A percentile compares a stretch with the other conserved stretches of the same genome.
Evolutionary conservation across 2,329 filamentous ascomycete genomes (phyloP).

Genomic region (Calonectria leucothoes): DNA sequence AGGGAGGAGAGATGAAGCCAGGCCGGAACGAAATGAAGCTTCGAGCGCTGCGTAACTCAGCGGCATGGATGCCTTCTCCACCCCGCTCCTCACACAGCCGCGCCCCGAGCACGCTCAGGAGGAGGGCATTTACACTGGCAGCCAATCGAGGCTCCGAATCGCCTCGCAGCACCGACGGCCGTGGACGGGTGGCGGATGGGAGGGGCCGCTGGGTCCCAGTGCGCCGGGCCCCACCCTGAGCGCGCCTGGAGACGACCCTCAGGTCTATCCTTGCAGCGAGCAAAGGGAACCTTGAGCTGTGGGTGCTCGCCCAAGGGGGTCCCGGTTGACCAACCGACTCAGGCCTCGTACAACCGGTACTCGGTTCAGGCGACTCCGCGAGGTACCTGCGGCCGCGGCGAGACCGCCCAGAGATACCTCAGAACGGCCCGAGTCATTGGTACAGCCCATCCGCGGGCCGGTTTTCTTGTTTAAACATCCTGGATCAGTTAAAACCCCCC

Average conservation of each 20-base stretch:
- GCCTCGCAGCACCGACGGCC: background rate
- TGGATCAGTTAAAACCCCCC: constrained; percentile 35
- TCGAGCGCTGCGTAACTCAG: background rate
- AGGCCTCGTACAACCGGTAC: constrained; percentile 19
- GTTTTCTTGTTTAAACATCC: constrained; percentile 6
- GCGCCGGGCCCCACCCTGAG: constrained; percentile 14
- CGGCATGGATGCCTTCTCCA: background rate
- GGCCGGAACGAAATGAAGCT: background rate
- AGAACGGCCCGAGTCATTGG: background rate
- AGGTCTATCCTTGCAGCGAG: constrained; percentile 32
- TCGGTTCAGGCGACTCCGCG: constrained; percentile 5
- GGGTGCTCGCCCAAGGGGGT: background rate
- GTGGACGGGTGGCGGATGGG: background rate
- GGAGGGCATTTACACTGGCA: background rate
- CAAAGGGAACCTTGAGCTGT: background rate
- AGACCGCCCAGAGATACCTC: background rate
- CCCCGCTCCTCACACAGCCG: background rate
- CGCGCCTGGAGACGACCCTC: background rate
- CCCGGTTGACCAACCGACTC: background rate
- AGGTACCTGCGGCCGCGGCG: background rate
- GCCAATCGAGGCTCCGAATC: background rate
- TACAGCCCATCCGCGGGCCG: constrained; percentile 11
- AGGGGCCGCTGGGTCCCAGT: background rate
- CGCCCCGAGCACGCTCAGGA: background rate
- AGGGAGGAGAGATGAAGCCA: constrained; percentile 6